Base-by-base conservation (phyloP, 2,329 filamentous ascomycete species). In the Huntiella moniliformis region DNA sequence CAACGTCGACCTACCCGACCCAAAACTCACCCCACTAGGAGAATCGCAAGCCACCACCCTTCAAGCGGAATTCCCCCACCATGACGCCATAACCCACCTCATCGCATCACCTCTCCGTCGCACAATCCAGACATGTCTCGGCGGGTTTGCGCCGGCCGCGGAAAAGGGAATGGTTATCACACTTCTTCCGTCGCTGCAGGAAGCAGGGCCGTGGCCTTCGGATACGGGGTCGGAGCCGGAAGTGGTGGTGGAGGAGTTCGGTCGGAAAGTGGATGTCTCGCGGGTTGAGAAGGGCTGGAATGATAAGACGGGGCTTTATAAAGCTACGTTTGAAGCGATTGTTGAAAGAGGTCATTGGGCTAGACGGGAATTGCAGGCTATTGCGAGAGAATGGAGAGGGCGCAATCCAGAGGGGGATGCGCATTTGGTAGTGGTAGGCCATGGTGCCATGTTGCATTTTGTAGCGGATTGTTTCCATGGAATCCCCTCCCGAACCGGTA, bases 361-460 rank as follows among this genome's bases (percentile, higher is more conserved):
- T 4, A 66, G 83, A 38, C 54, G 64, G 10, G 77, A 71, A 61
- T 58, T 91, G 50, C 58, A 70, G 12, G 62, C 68, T 37, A 55
- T 63, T 44, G 44, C 63, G 68, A 50, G 73, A 65, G 1, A 58
- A 60, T 12, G 64, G 64, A 38, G 68, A 63, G 33, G 60, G 66
- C 54, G 55, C 22, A 40, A 46, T 17, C 18, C 13, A 4, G 42
- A 43, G 28, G 58, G 58, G 1, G 62, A 56, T 36, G 66, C 63
- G 3, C 72, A 88, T 53, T 72, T 93, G 22, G 74, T 79, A 0
- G 68, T 86, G 2, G 83, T 92, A 5, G 80, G 83, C 3, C 86
- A 93, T 55, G 86, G 86, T 1, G 82, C 81, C 1, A 82, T 87
- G 54, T 58, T 93, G 54, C 86, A 94, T 59, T 92, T 84, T 55